Evolutionary conservation across 1,284 basidiomycete species (phyloP).

Genomic region (Trichosporon coremiiforme): DNA sequence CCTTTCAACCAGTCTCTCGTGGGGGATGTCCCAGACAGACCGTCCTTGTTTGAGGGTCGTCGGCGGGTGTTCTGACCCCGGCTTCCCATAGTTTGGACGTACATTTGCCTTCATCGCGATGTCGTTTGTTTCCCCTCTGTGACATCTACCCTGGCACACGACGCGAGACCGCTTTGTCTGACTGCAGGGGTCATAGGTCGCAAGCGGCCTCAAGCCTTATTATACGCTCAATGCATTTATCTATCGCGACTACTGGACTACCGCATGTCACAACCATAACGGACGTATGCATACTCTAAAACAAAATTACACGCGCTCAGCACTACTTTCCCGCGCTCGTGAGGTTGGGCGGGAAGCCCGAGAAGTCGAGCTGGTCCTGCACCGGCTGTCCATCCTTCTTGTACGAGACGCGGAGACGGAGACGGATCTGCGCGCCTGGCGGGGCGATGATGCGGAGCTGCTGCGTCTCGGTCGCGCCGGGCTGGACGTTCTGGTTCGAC

Average conservation of each 20-base stretch:
- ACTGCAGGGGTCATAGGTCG: too few relatives aligned
- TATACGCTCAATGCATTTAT: slow-evolving; percentile 11
- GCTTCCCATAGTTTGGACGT: slow-evolving; percentile 51
- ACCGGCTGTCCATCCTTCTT: slow-evolving; percentile 67
- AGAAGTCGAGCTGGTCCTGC: slow-evolving; percentile 94
- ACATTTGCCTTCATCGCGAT: slow-evolving; percentile 26
- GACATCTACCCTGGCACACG: too few relatives aligned
- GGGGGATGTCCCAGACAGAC: slow-evolving; percentile 27
- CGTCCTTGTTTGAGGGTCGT: slow-evolving; percentile 53
- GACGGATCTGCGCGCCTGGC: slow-evolving; percentile 75
- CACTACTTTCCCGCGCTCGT: slow-evolving; percentile 58
- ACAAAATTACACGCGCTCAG: slow-evolving; percentile 6
- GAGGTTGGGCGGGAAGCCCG: slow-evolving; percentile 80
- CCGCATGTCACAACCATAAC: slow-evolving; percentile 3
- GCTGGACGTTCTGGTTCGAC: slow-evolving; percentile 76
- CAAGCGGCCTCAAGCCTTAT: not conserved
- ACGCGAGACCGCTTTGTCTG: too few relatives aligned
- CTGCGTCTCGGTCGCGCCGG: slow-evolving; percentile 85
- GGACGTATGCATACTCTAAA: slow-evolving; percentile 19
- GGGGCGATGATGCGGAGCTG: slow-evolving; percentile 91
- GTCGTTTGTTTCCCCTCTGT: not conserved
- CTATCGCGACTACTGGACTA: slow-evolving; percentile 15
- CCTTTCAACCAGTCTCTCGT: too few relatives aligned
- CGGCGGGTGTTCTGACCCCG: slow-evolving; percentile 38
- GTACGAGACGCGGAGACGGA: slow-evolving; percentile 84